phyloP scores from a whole-genome alignment of 2,329 filamentous ascomycete species.

The Lachnellula arida region DNA sequence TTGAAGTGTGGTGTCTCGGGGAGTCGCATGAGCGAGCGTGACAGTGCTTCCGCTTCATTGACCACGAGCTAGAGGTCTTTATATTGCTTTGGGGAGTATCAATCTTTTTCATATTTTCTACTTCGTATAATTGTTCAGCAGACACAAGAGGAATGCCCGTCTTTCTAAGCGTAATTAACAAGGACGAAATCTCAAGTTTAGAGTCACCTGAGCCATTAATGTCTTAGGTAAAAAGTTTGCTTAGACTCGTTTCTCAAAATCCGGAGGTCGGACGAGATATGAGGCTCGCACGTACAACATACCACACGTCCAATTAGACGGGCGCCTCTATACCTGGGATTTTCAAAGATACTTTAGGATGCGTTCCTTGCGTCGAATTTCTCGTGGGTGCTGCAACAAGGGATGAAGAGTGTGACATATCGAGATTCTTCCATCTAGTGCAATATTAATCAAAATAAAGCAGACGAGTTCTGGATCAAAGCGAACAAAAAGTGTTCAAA shows the following conservation, averaged over 20 bases:
- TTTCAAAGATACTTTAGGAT: constrained; percentile 3
- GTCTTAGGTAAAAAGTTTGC: background rate
- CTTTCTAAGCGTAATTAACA: too few relatives aligned
- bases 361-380: constrained; percentile 25
- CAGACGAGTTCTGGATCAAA: constrained; percentile 9
- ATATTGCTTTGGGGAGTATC: background rate
- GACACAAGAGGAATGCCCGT: too few relatives aligned
- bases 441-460: constrained; percentile 8
- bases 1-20: constrained; percentile 19
- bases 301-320: background rate
- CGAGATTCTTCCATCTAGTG: constrained; percentile 10
- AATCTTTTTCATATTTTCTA: background rate
- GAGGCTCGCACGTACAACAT: constrained; percentile 8
- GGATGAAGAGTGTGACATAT: constrained; percentile 19
- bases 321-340: background rate
- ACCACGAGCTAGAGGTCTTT: constrained; percentile 10
- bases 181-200: background rate
- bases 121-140: background rate
- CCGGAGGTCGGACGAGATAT: constrained; percentile 11
- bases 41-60: constrained; percentile 15
- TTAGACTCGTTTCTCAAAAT: background rate
- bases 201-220: background rate
- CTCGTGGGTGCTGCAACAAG: constrained; percentile 16
- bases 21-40: constrained; percentile 20
- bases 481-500: constrained; percentile 17